Conservation (phyloP, 2,329 filamentous ascomycete species). For the Ilyonectria robusta region DNA sequence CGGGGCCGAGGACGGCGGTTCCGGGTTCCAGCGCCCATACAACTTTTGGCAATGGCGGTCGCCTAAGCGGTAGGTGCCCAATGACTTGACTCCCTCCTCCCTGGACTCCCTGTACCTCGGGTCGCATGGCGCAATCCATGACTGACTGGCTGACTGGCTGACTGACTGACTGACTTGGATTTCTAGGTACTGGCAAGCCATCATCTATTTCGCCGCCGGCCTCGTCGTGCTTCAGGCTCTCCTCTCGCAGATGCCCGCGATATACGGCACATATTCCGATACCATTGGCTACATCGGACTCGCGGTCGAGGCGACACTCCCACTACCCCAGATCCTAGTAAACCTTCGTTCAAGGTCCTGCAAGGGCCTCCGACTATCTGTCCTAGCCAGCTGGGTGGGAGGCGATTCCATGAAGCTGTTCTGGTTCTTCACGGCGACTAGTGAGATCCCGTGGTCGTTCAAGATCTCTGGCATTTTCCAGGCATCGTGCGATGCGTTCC, state of each 20-base stretch:
- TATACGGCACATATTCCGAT: constrained; percentile 77
- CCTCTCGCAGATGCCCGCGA: constrained; percentile 67
- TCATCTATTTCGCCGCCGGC: constrained; percentile 75
- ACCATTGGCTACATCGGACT: constrained; percentile 83
- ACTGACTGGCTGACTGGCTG: constrained; percentile 25
- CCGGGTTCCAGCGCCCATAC: constrained; percentile 72
- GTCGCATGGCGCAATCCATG: constrained; percentile 4
- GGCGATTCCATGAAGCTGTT: constrained; percentile 92
- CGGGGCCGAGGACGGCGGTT: constrained; percentile 58
- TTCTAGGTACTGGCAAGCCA: constrained; percentile 81
- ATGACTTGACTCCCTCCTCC: not conserved
- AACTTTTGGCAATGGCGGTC: constrained; percentile 88
- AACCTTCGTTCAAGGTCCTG: constrained; percentile 79
- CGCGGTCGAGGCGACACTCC: constrained; percentile 84
- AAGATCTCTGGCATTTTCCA: constrained; percentile 88
- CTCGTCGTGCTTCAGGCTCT: constrained; percentile 78
- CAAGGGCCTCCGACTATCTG: constrained; percentile 82
- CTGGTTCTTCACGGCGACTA: constrained; percentile 82
- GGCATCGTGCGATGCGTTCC: constrained; percentile 80
- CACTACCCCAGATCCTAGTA: constrained; percentile 82
- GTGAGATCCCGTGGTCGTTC: constrained; percentile 82
- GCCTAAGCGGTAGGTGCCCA: constrained; percentile 71
- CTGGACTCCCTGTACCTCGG: not conserved
- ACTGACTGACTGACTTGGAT: constrained; percentile 20
- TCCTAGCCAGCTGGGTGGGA: constrained; percentile 83